Evolutionary conservation across 1,284 basidiomycete species (phyloP), one percentile per base, ranked within the genome.

Genomic region (Lentinus polychrous): DNA sequence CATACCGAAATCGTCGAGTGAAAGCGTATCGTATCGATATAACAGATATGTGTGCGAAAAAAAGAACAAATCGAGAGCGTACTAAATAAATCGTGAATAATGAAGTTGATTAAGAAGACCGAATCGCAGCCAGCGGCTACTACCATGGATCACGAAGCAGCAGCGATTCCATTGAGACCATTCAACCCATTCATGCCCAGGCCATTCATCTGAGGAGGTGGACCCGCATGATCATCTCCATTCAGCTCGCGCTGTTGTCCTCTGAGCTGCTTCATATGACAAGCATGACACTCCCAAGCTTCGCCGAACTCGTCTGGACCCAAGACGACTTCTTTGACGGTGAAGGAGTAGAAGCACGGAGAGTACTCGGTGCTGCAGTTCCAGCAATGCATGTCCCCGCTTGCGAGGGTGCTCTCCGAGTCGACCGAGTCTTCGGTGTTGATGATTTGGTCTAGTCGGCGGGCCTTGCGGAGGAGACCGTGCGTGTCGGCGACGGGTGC

Each of bases 401-500:
- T 32, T 7, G 55, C 40, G 31, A 51, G 51, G 34, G 53, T 45
- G 31, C 38, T 49, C 43, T 43, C 49, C 7, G 49, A 41, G 15
- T 51, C 50, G 20, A 53, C 53, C 36, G 53, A 49, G 38, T 48
- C 54, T 43, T 52, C 54, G 18, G 54, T 36, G 44, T 63, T 57
- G 49, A 91, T 69, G 43, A 88, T 73, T 22, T 71, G 69, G 63
- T 94, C 91, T 15, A 94, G 73, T 8, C 90, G 79, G 24, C 78
- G 79, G 7, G 91, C 91, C 66, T 94, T 94, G 49, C 91, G 85
- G 35, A 94, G 75, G 10, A 94, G 75, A 1, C 81, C 86, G 62
- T 94, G 91, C 2, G 86, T 79, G 57, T 86, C 79, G 6, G 75
- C 72, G 5, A 80, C 67, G 0, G 74, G 71, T 1, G 87, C 83